Conservation (phyloP, 768 basidiomycete genomes). For the Filobasidium floriforme region DNA sequence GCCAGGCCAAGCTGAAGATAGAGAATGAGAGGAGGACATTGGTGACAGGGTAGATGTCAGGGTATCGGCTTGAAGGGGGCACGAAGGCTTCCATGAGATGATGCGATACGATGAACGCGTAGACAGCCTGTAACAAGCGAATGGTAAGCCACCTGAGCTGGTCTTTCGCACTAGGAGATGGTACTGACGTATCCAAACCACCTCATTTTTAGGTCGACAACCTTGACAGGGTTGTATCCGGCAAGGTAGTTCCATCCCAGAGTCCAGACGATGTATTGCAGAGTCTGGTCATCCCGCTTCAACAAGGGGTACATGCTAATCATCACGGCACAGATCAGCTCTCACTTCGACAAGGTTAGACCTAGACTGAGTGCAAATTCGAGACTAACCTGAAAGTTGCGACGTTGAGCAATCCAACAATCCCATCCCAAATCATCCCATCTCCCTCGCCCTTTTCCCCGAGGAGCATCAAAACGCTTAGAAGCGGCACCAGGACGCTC, state of each 20-base stretch:
- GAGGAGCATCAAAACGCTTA: slow-evolving; percentile 69
- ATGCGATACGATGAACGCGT: slow-evolving; percentile 53
- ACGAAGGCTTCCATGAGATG: slow-evolving; percentile 61
- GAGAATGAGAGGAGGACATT: slow-evolving; percentile 75
- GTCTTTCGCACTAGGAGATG: slow-evolving; percentile 48
- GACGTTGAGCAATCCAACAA: slow-evolving; percentile 68
- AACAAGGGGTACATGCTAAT: slow-evolving; percentile 86
- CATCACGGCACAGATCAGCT: background rate
- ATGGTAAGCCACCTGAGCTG: background rate
- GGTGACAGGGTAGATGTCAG: slow-evolving; percentile 74
- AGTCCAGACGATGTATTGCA: slow-evolving; percentile 64
- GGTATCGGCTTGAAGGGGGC: slow-evolving; percentile 65
- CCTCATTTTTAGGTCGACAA: slow-evolving; percentile 10
- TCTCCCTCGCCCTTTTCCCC: slow-evolving; percentile 28
- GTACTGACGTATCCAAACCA: slow-evolving; percentile 22
- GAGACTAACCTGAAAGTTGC: slow-evolving; percentile 71
- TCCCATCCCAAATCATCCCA: slow-evolving; percentile 62
- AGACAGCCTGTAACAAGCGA: slow-evolving; percentile 50
- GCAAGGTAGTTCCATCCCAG: slow-evolving; percentile 75
- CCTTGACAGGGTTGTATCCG: slow-evolving; percentile 48
- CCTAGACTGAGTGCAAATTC: background rate
- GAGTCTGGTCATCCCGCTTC: slow-evolving; percentile 64
- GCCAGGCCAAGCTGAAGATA: slow-evolving; percentile 73
- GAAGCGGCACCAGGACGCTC: slow-evolving; percentile 72
- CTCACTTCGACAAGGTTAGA: background rate